Evolutionary conservation across 108 stramenopile genomes (phyloP).

Genomic region (Mediolabrus comicus): DNA sequence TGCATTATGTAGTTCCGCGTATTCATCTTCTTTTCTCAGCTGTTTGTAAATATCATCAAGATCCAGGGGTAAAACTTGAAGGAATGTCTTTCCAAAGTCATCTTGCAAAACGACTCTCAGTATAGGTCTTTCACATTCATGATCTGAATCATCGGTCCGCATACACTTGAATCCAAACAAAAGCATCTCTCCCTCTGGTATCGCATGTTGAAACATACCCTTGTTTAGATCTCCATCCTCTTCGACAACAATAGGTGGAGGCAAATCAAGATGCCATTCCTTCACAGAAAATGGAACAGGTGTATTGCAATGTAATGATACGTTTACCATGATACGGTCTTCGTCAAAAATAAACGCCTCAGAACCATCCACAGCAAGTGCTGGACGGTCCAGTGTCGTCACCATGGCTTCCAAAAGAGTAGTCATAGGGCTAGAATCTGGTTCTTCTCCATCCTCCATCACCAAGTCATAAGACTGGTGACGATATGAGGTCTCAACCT

Average conservation of each 20-base stretch:
- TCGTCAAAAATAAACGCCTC: conserved; percentile 39
- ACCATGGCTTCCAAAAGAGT: conserved; percentile 62
- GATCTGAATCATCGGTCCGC: conserved; percentile 10
- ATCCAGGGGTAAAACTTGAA: conserved; percentile 58
- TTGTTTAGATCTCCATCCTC: conserved; percentile 55
- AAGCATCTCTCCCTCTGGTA: conserved; percentile 62
- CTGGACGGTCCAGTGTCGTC: conserved; percentile 63
- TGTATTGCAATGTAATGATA: conserved; percentile 62
- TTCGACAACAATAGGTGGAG: conserved; percentile 40
- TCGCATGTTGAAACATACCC: conserved; percentile 45
- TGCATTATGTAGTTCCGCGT: conserved; percentile 27
- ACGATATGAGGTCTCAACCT: conserved; percentile 55
- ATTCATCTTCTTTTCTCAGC: conserved; percentile 42
- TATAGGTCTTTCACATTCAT: conserved; percentile 31
- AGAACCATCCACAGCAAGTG: conserved; percentile 56
- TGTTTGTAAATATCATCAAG: conserved; percentile 51
- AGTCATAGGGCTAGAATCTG: conserved; percentile 49
- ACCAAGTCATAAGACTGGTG: conserved; percentile 36
- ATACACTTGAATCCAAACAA: conserved; percentile 61
- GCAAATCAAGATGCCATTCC: conserved; percentile 58
- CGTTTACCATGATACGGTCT: conserved; percentile 51
- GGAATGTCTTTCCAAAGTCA: conserved; percentile 59
- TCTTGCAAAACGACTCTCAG: conserved; percentile 57
- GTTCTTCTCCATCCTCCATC: conserved; percentile 42
- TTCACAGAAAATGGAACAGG: conserved; percentile 64